Conservation (phyloP, 345 rosid species). For the Reutealis trisperma region DNA sequence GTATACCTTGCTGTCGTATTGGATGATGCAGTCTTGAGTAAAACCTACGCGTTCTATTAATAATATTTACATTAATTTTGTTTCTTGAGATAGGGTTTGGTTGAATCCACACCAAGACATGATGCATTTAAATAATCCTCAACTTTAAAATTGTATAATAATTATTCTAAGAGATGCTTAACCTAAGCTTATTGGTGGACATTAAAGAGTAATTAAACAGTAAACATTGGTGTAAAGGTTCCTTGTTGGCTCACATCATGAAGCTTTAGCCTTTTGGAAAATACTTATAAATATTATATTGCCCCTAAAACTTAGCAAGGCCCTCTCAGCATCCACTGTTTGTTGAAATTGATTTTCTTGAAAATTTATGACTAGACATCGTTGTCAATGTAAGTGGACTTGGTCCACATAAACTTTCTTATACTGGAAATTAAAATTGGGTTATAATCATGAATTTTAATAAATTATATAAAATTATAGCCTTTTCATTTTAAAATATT, state of each 20-base stretch:
- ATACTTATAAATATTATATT: too few species aligned
- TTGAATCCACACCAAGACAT: slow-evolving; percentile 27
- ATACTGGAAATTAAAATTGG: neutral
- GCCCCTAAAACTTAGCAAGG: too few species aligned
- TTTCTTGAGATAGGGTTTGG: slow-evolving; percentile 4
- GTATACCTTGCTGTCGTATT: slow-evolving; percentile 15
- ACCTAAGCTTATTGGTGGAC: slow-evolving; percentile 23
- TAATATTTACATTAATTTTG: neutral
- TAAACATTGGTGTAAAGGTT: neutral
- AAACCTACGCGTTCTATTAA: neutral
- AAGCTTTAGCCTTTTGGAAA: neutral
- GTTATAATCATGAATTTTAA: neutral
- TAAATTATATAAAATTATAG: too few species aligned
- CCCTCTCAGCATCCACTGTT: neutral
- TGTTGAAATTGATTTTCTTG: neutral
- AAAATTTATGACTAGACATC: neutral
- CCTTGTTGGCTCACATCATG: slow-evolving; percentile 1
- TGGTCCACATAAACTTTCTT: neutral
- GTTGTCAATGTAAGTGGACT: neutral
- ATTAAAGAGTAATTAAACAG: slow-evolving; percentile 4
- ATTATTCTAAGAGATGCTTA: neutral
- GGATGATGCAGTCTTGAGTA: slow-evolving; percentile 29
- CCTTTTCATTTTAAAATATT: too few species aligned
- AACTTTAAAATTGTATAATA: slow-evolving; percentile 12
- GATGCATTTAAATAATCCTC: slow-evolving; percentile 11